Evolutionary conservation across 495 filamentous ascomycete genomes (phyloP).

Genomic region (Penicillium argentinense): DNA sequence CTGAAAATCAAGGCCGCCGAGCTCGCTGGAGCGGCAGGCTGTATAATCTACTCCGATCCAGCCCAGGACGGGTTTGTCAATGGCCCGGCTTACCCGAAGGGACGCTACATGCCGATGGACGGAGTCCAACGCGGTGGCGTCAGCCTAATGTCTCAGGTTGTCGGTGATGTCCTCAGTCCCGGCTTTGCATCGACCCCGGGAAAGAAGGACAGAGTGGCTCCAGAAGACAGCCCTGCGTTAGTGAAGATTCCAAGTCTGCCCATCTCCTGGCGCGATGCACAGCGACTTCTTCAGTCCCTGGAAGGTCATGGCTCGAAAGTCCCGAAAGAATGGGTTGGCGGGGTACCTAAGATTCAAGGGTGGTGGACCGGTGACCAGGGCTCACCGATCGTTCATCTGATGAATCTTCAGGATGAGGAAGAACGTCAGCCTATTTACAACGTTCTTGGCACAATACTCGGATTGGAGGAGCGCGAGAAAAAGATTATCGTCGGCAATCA

Average conservation of each 20-base stretch:
- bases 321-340: constrained; percentile 73
- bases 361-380: constrained; percentile 82
- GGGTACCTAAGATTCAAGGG: constrained; percentile 65
- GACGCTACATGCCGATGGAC: constrained; percentile 73
- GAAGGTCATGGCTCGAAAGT: constrained; percentile 72
- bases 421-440: constrained; percentile 88
- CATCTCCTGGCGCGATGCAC: constrained; percentile 83
- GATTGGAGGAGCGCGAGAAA: constrained; percentile 81
- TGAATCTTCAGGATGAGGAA: constrained; percentile 83
- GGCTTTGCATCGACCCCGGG: constrained; percentile 77
- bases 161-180: constrained; percentile 85
- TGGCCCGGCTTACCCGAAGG: constrained; percentile 69
- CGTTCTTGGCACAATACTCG: constrained; percentile 75
- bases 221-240: constrained; percentile 70
- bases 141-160: constrained; percentile 75
- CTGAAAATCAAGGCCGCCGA: constrained; percentile 91
- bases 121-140: constrained; percentile 84
- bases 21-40: constrained; percentile 76
- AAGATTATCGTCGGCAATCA: constrained; percentile 91
- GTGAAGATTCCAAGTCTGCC: constrained; percentile 85
- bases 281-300: constrained; percentile 72
- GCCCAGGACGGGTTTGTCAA: constrained; percentile 72
- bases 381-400: constrained; percentile 78
- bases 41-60: constrained; percentile 90
- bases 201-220: constrained; percentile 58